phyloP scores from a whole-genome alignment of 495 filamentous ascomycete species.

The Penicillium coprophilum region DNA sequence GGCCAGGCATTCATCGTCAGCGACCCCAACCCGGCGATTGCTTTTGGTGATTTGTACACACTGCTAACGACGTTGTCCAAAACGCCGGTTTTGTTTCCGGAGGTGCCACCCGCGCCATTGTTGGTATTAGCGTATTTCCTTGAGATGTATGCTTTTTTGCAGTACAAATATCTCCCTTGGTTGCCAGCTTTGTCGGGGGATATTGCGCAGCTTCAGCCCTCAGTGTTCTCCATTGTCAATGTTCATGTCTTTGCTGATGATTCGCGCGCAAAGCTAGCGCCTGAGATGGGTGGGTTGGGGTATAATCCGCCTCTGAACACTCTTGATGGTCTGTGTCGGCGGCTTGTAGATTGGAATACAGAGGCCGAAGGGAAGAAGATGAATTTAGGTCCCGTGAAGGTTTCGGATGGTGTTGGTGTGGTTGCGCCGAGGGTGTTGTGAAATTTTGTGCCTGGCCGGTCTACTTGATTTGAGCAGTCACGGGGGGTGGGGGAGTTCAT shows the following conservation, averaged over 20 bases:
- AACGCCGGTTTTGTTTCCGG: conserved; percentile 34
- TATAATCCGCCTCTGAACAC: conserved; percentile 52
- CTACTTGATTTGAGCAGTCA: background rate
- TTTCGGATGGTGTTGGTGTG: conserved; percentile 25
- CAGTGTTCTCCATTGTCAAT: conserved; percentile 52
- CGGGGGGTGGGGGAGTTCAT: background rate
- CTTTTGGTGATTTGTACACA: conserved; percentile 39
- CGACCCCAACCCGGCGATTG: conserved; percentile 38
- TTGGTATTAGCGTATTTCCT: conserved; percentile 49
- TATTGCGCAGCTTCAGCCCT: conserved; percentile 52
- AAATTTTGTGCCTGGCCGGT: background rate
- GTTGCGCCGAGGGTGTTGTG: conserved; percentile 21
- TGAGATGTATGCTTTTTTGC: conserved; percentile 51
- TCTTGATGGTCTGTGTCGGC: conserved; percentile 53
- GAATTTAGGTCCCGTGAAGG: conserved; percentile 12
- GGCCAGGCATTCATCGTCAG: conserved; percentile 43
- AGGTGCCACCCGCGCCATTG: conserved; percentile 29
- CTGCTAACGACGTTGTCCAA: conserved; percentile 32
- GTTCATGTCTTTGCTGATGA: conserved; percentile 50
- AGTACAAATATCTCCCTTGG: conserved; percentile 41
- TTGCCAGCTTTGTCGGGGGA: conserved; percentile 45
- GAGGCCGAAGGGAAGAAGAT: conserved; percentile 16
- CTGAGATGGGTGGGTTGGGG: conserved; percentile 50
- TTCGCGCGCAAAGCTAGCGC: conserved; percentile 39
- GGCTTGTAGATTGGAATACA: conserved; percentile 54